Percentiles rank a stretch among this genome's conserved stretches.
These are phyloP conservation scores for Drosera spatulata DNA, from an alignment of 179 eudicot genomes.

Conservation along the genomic window DNA sequence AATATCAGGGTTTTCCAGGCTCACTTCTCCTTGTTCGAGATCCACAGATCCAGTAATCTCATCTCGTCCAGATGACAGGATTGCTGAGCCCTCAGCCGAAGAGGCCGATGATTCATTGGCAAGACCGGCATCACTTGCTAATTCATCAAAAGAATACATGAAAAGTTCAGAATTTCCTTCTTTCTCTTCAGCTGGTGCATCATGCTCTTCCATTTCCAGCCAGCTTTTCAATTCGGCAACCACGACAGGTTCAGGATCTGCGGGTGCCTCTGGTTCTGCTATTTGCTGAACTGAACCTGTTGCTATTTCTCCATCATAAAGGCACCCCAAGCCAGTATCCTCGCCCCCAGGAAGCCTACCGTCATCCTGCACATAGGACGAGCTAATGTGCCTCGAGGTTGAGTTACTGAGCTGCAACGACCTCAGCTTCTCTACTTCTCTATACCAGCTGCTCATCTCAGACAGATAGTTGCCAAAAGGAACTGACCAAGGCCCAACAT, in stretches of 20 bases:
- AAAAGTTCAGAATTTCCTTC: conserved; percentile 4
- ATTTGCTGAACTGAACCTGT: no score
- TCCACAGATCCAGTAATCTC: background rate
- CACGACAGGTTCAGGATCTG: no score
- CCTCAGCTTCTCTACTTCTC: conserved; percentile 14
- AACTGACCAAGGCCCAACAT: background rate
- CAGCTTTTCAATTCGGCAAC: no score
- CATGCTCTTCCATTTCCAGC: no score
- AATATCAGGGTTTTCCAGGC: conserved; percentile 2
- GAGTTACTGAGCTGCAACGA: conserved; percentile 30
- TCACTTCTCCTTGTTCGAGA: background rate
- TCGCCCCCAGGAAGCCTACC: conserved; percentile 3
- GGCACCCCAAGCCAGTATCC: conserved; percentile 1
- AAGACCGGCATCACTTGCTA: background rate
- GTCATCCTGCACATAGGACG: conserved; percentile 9
- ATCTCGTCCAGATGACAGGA: background rate
- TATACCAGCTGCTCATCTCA: conserved; percentile 8
- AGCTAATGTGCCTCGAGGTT: conserved; percentile 6
- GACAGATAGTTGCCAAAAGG: conserved; percentile 6
- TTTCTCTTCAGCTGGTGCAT: conserved; percentile 3
- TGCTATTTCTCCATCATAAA: background rate
- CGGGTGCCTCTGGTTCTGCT: no score
- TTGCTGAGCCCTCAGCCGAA: background rate
- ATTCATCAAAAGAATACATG: background rate
- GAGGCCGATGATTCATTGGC: background rate